These are phyloP conservation scores for Marasmius tenuissimus DNA, from an alignment of 1,284 basidiomycete genomes.

Conservation along the genomic window DNA sequence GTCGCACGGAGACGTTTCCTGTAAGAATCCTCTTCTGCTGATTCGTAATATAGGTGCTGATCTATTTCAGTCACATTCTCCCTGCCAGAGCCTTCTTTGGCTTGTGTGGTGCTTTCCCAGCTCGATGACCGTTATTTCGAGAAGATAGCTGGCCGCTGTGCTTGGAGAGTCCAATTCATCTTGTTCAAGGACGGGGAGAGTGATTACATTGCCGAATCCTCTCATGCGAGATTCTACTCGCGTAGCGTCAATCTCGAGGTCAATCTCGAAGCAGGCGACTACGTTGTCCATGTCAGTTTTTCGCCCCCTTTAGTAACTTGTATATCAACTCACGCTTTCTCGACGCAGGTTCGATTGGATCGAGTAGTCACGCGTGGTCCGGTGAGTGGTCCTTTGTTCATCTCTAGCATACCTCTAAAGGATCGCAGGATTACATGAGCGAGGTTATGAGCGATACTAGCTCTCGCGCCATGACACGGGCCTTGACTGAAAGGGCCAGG, in stretches of 20 bases:
- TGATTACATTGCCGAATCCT: slow-evolving; percentile 35
- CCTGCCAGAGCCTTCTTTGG: slow-evolving; percentile 33
- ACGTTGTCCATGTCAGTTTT: slow-evolving; percentile 48
- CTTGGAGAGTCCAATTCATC: slow-evolving; percentile 45
- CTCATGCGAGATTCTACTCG: slow-evolving; percentile 26
- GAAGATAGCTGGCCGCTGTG: slow-evolving; percentile 31
- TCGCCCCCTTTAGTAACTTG: too few relatives aligned
- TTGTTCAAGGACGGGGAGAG: slow-evolving; percentile 44
- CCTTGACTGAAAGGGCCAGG: background rate
- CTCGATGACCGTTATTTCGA: slow-evolving; percentile 47
- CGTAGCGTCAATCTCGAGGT: slow-evolving; percentile 42
- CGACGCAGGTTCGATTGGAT: background rate
- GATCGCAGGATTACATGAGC: background rate
- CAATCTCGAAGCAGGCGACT: slow-evolving; percentile 47
- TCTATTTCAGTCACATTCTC: slow-evolving; percentile 39
- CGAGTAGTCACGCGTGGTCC: background rate
- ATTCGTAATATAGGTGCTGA: background rate
- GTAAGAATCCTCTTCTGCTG: slow-evolving; percentile 25
- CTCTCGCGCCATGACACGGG: background rate
- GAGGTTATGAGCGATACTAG: background rate
- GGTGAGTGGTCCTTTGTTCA: background rate
- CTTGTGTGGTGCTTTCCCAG: slow-evolving; percentile 49
- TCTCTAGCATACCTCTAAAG: too few relatives aligned
- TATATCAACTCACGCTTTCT: background rate
- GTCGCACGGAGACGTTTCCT: slow-evolving; percentile 50